These are phyloP conservation scores for Schizosaccharomyces versatilis DNA, from an alignment of 1,139 yeast species.

Conservation along the genomic window DNA sequence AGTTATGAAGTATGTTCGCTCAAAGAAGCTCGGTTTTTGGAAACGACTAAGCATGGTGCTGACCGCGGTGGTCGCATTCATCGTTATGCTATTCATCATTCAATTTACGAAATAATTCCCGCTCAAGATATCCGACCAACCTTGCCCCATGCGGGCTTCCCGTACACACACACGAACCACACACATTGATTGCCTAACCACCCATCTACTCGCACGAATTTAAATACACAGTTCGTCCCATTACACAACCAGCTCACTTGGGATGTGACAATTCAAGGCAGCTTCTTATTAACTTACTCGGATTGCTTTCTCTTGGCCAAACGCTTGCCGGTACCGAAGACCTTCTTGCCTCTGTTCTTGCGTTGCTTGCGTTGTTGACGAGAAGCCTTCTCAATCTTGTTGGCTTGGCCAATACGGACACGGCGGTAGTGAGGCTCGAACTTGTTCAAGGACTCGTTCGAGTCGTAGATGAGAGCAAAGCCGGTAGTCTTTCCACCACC, in stretches of 20 bases:
- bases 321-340: constrained; percentile 4
- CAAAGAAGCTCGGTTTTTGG: constrained; percentile 1
- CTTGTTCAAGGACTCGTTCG: constrained; percentile 92
- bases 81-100: not conserved
- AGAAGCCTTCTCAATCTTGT: constrained; percentile 87
- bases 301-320: not conserved
- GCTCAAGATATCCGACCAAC: too few relatives aligned
- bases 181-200: too few relatives aligned
- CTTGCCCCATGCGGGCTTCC: too few relatives aligned
- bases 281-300: too few relatives aligned
- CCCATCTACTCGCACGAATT: too few relatives aligned
- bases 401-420: constrained; percentile 96
- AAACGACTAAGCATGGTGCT: not conserved
- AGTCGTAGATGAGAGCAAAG: constrained; percentile 96
- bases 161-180: too few relatives aligned
- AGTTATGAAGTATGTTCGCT: constrained; percentile 4
- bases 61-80: not conserved
- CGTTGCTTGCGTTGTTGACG: constrained; percentile 99
- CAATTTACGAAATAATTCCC: not conserved
- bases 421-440: constrained; percentile 99
- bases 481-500: constrained; percentile 99
- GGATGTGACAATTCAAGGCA: too few relatives aligned
- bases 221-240: too few relatives aligned
- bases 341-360: constrained; percentile 55
- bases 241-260: too few relatives aligned